phyloP scores from a whole-genome alignment of 345 rosid genomes.

The Zanthoxylum bungeanum region DNA sequence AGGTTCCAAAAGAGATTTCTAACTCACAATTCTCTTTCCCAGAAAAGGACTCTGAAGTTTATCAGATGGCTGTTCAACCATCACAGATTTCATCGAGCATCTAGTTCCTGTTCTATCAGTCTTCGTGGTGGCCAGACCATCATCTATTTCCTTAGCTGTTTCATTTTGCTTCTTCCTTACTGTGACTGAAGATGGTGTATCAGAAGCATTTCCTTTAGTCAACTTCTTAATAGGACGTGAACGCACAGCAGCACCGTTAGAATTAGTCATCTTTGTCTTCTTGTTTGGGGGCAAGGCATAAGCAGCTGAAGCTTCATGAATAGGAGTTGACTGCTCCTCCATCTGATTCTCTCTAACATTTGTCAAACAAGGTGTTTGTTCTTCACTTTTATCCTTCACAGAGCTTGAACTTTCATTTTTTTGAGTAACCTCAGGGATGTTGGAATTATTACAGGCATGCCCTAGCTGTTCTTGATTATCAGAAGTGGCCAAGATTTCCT shows the following conservation, averaged over 20 bases:
- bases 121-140: conserved; percentile 19
- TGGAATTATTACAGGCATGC: conserved; percentile 6
- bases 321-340: conserved; percentile 28
- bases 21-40: conserved; percentile 47
- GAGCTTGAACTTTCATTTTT: conserved; percentile 21
- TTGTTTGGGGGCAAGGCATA: conserved; percentile 18
- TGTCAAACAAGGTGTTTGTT: conserved; percentile 20
- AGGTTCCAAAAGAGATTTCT: conserved; percentile 17
- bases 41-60: conserved; percentile 22
- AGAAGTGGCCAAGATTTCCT: conserved; percentile 32
- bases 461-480: conserved; percentile 21
- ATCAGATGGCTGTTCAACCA: conserved; percentile 18
- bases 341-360: conserved; percentile 12
- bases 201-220: conserved; percentile 19
- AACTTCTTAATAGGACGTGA: conserved; percentile 8
- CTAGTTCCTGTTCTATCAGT: conserved; percentile 22
- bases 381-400: conserved; percentile 20
- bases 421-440: conserved; percentile 12
- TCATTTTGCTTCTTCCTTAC: conserved; percentile 17
- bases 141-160: conserved; percentile 12
- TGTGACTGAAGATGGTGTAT: conserved; percentile 6
- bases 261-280: no score
- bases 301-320: conserved; percentile 18
- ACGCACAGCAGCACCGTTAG: no score
- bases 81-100: conserved; percentile 15